Evolutionary conservation across 345 rosid genomes (phyloP).

Genomic region (Euphorbia pulcherrima): DNA sequence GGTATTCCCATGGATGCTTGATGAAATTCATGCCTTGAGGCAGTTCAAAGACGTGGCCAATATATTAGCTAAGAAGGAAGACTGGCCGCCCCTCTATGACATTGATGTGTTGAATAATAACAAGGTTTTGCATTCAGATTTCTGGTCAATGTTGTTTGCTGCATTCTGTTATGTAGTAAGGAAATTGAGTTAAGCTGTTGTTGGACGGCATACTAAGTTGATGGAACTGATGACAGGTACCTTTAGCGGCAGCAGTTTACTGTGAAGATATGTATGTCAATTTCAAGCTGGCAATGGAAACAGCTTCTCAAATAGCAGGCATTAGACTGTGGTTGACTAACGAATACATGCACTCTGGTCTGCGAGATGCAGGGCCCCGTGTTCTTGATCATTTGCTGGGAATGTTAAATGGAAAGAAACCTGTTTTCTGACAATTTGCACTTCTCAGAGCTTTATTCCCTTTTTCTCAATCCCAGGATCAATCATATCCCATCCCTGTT

Average conservation of each 20-base stretch:
- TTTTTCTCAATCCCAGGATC: not conserved
- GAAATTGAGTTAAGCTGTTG: not conserved
- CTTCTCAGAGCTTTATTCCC: not conserved
- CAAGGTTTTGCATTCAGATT: slow-evolving; percentile 39
- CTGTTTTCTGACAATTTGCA: slow-evolving; percentile 44
- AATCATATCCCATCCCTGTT: no score
- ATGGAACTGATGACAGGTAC: slow-evolving; percentile 45
- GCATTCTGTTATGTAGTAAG: not conserved
- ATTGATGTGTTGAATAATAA: slow-evolving; percentile 40
- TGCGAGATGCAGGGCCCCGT: slow-evolving; percentile 67
- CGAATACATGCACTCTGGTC: slow-evolving; percentile 92
- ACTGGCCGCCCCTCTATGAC: slow-evolving; percentile 78
- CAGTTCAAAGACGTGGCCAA: slow-evolving; percentile 63
- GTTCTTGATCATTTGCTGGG: slow-evolving; percentile 79
- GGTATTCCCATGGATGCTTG: slow-evolving; percentile 89
- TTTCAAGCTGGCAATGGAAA: slow-evolving; percentile 74
- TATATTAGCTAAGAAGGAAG: slow-evolving; percentile 68
- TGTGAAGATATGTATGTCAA: slow-evolving; percentile 85
- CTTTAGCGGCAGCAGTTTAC: slow-evolving; percentile 86
- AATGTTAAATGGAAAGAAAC: slow-evolving; percentile 75
- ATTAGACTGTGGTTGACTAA: slow-evolving; percentile 79
- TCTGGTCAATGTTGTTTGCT: not conserved
- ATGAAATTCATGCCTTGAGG: slow-evolving; percentile 69
- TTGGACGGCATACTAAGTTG: not conserved
- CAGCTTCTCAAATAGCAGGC: slow-evolving; percentile 64